phyloP scores from a whole-genome alignment of 2,329 filamentous ascomycete genomes.

The Calonectria fujianensis region DNA sequence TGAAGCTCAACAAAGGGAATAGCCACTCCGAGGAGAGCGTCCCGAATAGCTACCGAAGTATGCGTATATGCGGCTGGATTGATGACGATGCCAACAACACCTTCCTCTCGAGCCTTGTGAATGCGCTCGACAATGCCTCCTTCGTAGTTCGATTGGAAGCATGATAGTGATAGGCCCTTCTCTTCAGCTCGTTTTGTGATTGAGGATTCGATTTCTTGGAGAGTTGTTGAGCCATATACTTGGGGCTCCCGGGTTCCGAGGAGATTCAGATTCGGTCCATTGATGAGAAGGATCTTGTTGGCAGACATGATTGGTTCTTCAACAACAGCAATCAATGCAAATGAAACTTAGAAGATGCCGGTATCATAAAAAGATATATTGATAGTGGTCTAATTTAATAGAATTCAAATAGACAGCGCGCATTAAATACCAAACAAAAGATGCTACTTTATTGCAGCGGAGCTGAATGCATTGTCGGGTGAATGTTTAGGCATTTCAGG shows the following conservation, averaged over 20 bases:
- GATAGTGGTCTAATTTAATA: not conserved
- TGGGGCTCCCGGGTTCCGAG: constrained; percentile 25
- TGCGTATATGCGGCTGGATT: constrained; percentile 43
- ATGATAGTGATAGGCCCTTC: not conserved
- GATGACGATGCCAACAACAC: constrained; percentile 38
- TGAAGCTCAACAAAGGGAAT: constrained; percentile 44
- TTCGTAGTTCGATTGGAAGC: constrained; percentile 28
- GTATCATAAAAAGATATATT: not conserved
- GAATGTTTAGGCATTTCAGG: not conserved
- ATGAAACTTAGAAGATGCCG: not conserved
- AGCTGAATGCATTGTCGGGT: not conserved
- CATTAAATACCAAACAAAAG: not conserved
- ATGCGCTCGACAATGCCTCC: constrained; percentile 40
- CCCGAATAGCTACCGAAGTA: constrained; percentile 40
- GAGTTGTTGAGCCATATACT: constrained; percentile 6
- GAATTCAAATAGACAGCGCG: not conserved
- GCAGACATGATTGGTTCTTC: not conserved
- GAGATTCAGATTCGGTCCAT: constrained; percentile 24
- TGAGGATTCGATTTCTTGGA: constrained; percentile 7
- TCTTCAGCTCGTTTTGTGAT: not conserved
- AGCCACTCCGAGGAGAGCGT: constrained; percentile 37
- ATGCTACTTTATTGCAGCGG: not conserved
- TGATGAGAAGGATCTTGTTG: constrained; percentile 17
- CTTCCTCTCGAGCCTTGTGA: constrained; percentile 37
- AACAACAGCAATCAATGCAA: not conserved